phyloP scores from a whole-genome alignment of 805 yeast genomes.

The Lachancea waltii region DNA sequence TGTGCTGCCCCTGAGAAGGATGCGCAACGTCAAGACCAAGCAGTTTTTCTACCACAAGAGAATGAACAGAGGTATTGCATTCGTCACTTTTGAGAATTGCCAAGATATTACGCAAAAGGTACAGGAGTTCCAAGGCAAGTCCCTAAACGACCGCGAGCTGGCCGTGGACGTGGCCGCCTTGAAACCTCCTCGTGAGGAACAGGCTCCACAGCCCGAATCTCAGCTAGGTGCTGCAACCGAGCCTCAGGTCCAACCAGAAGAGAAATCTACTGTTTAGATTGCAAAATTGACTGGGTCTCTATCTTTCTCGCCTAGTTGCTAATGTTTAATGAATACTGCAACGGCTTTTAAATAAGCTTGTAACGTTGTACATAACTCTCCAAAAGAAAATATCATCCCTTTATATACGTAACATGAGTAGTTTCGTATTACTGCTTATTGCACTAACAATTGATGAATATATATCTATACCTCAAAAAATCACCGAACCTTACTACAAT shows the following conservation, averaged over 20 bases:
- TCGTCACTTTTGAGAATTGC: constrained; percentile 44
- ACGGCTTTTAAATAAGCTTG: constrained; percentile 5
- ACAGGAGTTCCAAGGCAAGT: constrained; percentile 58
- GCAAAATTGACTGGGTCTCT: too few species aligned
- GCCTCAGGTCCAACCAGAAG: background rate
- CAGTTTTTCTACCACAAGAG: constrained; percentile 35
- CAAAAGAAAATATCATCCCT: constrained; percentile 1
- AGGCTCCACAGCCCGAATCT: constrained; percentile 1
- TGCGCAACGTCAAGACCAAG: constrained; percentile 26
- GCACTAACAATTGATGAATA: too few species aligned
- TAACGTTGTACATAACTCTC: constrained; percentile 6
- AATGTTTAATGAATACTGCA: constrained; percentile 8
- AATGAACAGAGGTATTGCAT: constrained; percentile 51
- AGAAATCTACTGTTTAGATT: background rate
- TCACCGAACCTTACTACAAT: too few species aligned
- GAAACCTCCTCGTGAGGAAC: constrained; percentile 28
- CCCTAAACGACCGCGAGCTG: constrained; percentile 58
- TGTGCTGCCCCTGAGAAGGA: constrained; percentile 45
- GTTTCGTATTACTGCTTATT: too few species aligned
- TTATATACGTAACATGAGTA: too few species aligned
- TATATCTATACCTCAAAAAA: constrained; percentile 6
- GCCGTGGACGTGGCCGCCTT: constrained; percentile 63
- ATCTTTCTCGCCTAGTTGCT: constrained; percentile 5
- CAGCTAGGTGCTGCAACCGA: constrained; percentile 2
- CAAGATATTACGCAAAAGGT: constrained; percentile 59